Evolutionary conservation across 345 rosid genomes (phyloP).

Genomic region (Citrus sinensis): DNA sequence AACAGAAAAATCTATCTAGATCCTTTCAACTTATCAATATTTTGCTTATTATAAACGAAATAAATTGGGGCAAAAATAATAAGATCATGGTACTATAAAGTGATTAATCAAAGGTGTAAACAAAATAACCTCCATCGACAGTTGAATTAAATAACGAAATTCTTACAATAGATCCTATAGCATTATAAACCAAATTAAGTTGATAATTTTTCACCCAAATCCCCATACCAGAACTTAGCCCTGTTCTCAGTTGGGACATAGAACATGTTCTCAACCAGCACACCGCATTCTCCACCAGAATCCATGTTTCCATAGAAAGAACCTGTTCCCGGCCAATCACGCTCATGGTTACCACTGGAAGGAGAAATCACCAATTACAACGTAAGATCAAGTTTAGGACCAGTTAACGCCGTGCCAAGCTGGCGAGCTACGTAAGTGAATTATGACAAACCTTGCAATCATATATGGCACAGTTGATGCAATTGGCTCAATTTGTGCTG

Average conservation of each 20-base stretch:
- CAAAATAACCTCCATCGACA: neutral
- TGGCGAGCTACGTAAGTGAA: neutral
- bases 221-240: slow-evolving; percentile 55
- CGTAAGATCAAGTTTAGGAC: neutral
- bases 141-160: neutral
- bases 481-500: slow-evolving; percentile 66
- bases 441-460: slow-evolving; percentile 57
- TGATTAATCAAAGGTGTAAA: neutral
- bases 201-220: neutral
- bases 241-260: slow-evolving; percentile 61
- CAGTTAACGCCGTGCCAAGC: neutral
- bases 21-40: neutral
- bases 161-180: neutral
- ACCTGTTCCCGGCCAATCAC: slow-evolving; percentile 72
- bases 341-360: slow-evolving; percentile 73
- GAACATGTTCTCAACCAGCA: slow-evolving; percentile 71
- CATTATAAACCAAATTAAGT: neutral
- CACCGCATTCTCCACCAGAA: slow-evolving; percentile 85
- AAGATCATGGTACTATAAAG: neutral
- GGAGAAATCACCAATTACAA: neutral
- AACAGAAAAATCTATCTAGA: neutral
- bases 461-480: slow-evolving; percentile 70
- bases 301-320: slow-evolving; percentile 58
- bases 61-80: neutral
- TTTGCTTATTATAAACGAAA: neutral